These are phyloP conservation scores for Euphorbia peplus DNA, from an alignment of 345 rosid genomes.

Conservation along the genomic window DNA sequence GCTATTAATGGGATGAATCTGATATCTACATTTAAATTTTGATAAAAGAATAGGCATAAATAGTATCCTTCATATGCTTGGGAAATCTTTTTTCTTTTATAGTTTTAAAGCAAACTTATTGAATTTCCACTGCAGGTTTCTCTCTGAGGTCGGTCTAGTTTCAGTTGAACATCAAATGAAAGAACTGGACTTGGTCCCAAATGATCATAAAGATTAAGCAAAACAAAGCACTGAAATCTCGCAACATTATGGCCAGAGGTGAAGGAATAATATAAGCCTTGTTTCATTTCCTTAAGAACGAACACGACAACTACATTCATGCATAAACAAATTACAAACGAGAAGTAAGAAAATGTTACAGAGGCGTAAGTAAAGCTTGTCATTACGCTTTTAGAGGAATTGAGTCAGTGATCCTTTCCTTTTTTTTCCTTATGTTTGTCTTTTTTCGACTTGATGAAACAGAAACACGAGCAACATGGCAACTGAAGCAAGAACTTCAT, in stretches of 20 bases:
- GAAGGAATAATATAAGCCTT: conserved; percentile 5
- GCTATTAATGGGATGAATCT: background rate
- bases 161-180: conserved; percentile 75
- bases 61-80: background rate
- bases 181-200: conserved; percentile 61
- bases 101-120: conserved; percentile 13
- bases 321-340: conserved; percentile 9
- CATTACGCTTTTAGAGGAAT: background rate
- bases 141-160: conserved; percentile 75
- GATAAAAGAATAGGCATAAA: background rate
- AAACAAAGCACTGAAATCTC: background rate
- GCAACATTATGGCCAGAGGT: conserved; percentile 9
- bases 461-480: conserved; percentile 50
- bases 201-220: conserved; percentile 34
- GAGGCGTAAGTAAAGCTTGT: background rate
- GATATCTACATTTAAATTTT: conserved; percentile 2
- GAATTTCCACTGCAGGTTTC: conserved; percentile 61
- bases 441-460: conserved; percentile 43
- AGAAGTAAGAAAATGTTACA: conserved; percentile 9
- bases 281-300: conserved; percentile 14
- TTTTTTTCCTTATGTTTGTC: conserved; percentile 36
- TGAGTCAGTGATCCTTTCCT: conserved; percentile 19
- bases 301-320: too few species aligned
- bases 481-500: conserved; percentile 47
- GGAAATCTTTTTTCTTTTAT: background rate